Evolutionary conservation across 2,329 filamentous ascomycete genomes (phyloP).

Genomic region (Coniochaeta sp.): DNA sequence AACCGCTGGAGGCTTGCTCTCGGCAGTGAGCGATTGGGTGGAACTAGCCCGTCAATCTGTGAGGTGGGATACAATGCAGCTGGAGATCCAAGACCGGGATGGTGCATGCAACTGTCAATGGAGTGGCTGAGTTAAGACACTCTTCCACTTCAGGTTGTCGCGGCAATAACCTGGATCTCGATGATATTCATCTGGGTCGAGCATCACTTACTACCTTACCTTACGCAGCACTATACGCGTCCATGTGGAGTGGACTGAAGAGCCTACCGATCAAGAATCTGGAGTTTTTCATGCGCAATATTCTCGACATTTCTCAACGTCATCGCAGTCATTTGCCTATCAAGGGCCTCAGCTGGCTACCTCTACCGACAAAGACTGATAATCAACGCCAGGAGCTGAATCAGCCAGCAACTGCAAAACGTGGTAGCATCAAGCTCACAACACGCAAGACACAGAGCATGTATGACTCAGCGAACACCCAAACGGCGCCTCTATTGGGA

Average conservation of each 20-base stretch:
- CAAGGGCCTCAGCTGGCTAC: too few species aligned
- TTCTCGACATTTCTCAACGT: background rate
- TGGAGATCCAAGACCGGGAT: background rate
- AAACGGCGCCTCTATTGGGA: too few species aligned
- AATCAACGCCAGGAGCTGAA: background rate
- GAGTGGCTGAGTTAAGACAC: background rate
- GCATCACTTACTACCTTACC: too few species aligned
- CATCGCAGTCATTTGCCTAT: background rate
- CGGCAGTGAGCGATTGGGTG: background rate
- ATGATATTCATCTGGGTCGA: background rate
- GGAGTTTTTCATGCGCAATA: too few species aligned
- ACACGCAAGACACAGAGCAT: too few species aligned
- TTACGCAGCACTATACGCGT: too few species aligned
- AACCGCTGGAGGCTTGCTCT: background rate
- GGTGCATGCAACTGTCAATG: background rate
- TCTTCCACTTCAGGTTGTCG: too few species aligned
- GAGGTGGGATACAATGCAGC: background rate
- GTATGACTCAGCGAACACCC: too few species aligned
- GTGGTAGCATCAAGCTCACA: background rate
- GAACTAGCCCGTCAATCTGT: background rate
- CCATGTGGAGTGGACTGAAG: too few species aligned
- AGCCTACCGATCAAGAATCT: background rate
- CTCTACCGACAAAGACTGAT: background rate
- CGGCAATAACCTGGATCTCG: background rate
- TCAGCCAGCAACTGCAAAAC: background rate